phyloP scores from a whole-genome alignment of 1,284 basidiomycete species.

The Pyrrhoderma noxium region DNA sequence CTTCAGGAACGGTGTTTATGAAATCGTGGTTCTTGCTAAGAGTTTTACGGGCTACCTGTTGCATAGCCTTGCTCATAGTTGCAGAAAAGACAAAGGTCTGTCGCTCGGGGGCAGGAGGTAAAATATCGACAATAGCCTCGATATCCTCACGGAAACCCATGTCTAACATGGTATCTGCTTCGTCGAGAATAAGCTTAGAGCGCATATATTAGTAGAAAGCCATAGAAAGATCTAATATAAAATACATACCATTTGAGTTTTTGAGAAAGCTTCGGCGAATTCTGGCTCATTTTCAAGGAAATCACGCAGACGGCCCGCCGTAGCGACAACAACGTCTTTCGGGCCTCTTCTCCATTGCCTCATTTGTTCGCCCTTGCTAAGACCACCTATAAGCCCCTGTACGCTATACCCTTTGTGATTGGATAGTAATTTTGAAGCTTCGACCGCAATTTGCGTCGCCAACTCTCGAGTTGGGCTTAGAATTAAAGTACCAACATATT shows the following conservation, averaged over 20 bases:
- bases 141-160: constrained; percentile 96
- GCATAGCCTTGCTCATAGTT: constrained; percentile 61
- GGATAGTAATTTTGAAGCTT: constrained; percentile 64
- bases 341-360: constrained; percentile 56
- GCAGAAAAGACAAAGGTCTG: constrained; percentile 97
- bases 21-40: constrained; percentile 51
- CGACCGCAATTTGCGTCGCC: constrained; percentile 88
- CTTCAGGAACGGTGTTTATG: constrained; percentile 53
- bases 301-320: constrained; percentile 87
- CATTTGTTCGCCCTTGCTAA: constrained; percentile 60
- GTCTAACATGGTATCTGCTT: constrained; percentile 92
- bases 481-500: constrained; percentile 70
- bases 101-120: constrained; percentile 64
- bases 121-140: constrained; percentile 59
- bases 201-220: constrained; percentile 12
- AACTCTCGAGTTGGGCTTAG: constrained; percentile 93
- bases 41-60: constrained; percentile 48
- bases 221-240: background rate
- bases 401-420: constrained; percentile 67
- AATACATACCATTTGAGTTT: constrained; percentile 50
- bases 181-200: constrained; percentile 79
- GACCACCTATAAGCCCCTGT: constrained; percentile 78
- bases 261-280: constrained; percentile 46
- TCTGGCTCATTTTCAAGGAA: constrained; percentile 58
- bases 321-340: constrained; percentile 87